Evolutionary conservation across 2,329 filamentous ascomycete genomes (phyloP).

Genomic region (Taxawa tesnikishii): DNA sequence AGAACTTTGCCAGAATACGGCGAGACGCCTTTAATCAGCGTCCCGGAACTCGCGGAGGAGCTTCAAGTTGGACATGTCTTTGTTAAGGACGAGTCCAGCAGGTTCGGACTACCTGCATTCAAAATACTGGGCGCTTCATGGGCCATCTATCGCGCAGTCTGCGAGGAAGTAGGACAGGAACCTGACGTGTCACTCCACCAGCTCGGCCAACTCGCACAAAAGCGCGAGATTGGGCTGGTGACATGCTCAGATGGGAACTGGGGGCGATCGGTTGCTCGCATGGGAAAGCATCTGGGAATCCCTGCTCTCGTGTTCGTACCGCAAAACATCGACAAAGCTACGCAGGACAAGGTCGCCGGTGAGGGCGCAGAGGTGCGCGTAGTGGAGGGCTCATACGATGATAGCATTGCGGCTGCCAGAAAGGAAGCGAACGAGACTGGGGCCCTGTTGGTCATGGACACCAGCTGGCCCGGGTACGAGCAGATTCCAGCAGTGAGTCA

Average conservation of each 20-base stretch:
- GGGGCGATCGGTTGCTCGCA: constrained; percentile 58
- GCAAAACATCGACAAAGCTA: constrained; percentile 39
- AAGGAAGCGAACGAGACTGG: constrained; percentile 27
- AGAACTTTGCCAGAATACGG: constrained; percentile 43
- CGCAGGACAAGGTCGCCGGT: constrained; percentile 40
- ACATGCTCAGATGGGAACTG: constrained; percentile 68
- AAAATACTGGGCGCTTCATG: constrained; percentile 73
- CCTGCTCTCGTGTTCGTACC: constrained; percentile 52
- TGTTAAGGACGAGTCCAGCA: constrained; percentile 58
- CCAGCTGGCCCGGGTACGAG: constrained; percentile 53
- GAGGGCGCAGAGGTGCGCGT: constrained; percentile 53
- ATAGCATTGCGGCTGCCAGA: constrained; percentile 40
- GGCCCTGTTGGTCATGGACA: constrained; percentile 55
- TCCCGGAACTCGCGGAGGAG: constrained; percentile 43
- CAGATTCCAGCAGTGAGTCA: constrained; percentile 44
- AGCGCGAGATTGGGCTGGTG: constrained; percentile 33
- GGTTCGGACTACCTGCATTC: constrained; percentile 61
- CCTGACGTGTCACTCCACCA: neutral
- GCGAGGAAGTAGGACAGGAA: neutral
- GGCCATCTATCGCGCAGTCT: constrained; percentile 50
- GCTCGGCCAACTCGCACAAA: constrained; percentile 16
- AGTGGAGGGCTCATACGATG: constrained; percentile 49
- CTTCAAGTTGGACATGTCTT: constrained; percentile 47
- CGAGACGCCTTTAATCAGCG: constrained; percentile 40
- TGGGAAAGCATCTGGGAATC: constrained; percentile 49